These are phyloP conservation scores for Xylaria longipes DNA, from an alignment of 495 filamentous ascomycete species.

Conservation along the genomic window DNA sequence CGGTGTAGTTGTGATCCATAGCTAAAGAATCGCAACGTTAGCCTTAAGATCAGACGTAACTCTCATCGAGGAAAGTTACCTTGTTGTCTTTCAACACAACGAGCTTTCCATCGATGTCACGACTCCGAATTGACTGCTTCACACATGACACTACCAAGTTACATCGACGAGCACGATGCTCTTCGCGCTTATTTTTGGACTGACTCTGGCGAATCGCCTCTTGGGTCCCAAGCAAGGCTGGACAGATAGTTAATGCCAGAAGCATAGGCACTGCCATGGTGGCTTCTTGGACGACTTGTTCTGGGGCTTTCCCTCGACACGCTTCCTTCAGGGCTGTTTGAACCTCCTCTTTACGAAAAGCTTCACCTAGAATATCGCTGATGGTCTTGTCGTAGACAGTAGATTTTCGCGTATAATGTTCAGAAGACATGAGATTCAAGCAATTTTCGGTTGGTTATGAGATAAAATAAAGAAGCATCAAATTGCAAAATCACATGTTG, in stretches of 20 bases:
- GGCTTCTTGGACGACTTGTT: constrained; percentile 16
- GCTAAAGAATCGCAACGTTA: constrained; percentile 30
- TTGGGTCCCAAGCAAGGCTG: constrained; percentile 52
- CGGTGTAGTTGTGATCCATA: constrained; percentile 35
- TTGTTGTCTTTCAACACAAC: constrained; percentile 50
- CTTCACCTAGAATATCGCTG: constrained; percentile 6
- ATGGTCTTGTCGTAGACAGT: constrained; percentile 1
- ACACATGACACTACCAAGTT: constrained; percentile 52
- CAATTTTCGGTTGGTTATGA: not conserved
- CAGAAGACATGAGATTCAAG: constrained; percentile 4
- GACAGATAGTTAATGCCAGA: constrained; percentile 42
- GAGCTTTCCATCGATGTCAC: constrained; percentile 46
- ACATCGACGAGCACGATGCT: constrained; percentile 51
- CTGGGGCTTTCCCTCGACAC: constrained; percentile 12
- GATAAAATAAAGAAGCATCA: not conserved
- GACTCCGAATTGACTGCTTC: constrained; percentile 38
- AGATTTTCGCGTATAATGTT: not conserved
- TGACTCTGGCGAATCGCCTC: constrained; percentile 56
- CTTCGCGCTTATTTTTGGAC: constrained; percentile 49
- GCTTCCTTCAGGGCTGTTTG: constrained; percentile 11
- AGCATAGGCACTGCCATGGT: constrained; percentile 41
- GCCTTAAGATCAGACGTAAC: constrained; percentile 11
- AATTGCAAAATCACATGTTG: not conserved
- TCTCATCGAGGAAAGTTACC: constrained; percentile 28
- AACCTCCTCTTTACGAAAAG: constrained; percentile 1